Conservation (phyloP, 176 grass and related monocot species). For the Coix lacrymajobi region DNA sequence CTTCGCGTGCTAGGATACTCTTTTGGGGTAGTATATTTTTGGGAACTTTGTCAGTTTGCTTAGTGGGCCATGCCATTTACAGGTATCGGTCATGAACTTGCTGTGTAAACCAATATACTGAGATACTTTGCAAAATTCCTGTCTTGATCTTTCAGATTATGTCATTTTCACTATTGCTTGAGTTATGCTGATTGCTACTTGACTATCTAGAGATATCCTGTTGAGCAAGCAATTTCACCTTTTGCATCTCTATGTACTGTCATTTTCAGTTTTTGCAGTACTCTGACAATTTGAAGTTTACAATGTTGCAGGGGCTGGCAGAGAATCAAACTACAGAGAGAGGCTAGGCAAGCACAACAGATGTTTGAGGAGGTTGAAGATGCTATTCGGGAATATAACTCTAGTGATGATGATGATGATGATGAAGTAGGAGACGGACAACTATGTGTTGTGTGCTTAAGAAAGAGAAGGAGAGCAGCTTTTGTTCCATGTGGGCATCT, state of each 20-base stretch:
- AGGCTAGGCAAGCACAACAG: slow-evolving; percentile 43
- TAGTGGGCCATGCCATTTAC: slow-evolving; percentile 67
- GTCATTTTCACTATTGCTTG: not conserved
- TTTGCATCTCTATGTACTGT: not conserved
- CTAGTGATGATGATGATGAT: slow-evolving; percentile 39
- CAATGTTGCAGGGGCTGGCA: slow-evolving; percentile 50
- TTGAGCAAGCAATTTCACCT: not conserved
- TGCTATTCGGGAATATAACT: slow-evolving; percentile 11
- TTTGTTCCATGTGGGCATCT: slow-evolving; percentile 97
- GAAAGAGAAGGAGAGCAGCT: slow-evolving; percentile 59
- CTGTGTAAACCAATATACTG: not conserved
- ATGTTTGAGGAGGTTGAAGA: slow-evolving; percentile 38
- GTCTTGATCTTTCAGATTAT: not conserved
- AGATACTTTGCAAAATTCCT: not conserved
- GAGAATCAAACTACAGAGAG: slow-evolving; percentile 55
- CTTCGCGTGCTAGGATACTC: slow-evolving; percentile 33
- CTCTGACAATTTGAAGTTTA: slow-evolving; percentile 16
- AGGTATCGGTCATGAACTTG: slow-evolving; percentile 43
- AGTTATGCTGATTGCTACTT: not conserved
- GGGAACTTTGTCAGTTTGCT: slow-evolving; percentile 67
- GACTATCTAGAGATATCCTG: slow-evolving; percentile 15
- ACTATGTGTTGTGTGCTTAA: slow-evolving; percentile 89
- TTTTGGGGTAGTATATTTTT: slow-evolving; percentile 78
- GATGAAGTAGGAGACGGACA: slow-evolving; percentile 62
- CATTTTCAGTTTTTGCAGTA: not conserved